Evolutionary conservation across 148 eudicot species (phyloP), one percentile per base, ranked within the genome.

Genomic region (Vaccinium darrowii): DNA sequence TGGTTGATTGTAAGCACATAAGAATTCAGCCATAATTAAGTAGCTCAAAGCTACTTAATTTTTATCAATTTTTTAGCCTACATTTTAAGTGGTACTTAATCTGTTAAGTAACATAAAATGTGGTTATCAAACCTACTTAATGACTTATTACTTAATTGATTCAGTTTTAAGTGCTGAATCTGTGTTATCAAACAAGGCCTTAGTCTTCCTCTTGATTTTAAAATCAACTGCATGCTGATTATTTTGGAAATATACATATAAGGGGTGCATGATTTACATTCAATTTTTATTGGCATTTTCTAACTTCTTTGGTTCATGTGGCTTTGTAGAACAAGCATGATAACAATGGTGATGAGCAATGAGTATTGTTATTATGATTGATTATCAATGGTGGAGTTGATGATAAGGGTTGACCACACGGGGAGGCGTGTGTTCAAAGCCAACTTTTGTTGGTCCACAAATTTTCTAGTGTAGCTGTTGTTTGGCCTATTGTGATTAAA

Each of bases 381-480:
- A 63, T 63, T 27, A 67, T 25, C 36, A 72, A 72, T 15, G 39
- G 18, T 72, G 43, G 78, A 8, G 52, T 43, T 43, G 78, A 75
- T 43, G 53, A 75, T 5, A 13, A 69, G 39, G 18, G 39, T 69
- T 27, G 74, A 69, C 74, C 74, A 65, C 74, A 69, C 74, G 74
- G 74, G 74, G 43, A 69, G 23, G 52, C 54, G 79, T 76, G 53
- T 47, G 52, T 47, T 47, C 54, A 76, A 76, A 43, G 79, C 30
- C 79, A 76, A 76, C 79, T 76, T 75, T 21, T 47, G 19, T 76
- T 76, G 53, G 54, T 76, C 54, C 9, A 19, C 10, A 8, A 47
- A 7, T 47, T 47, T 27, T 47, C 25, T 25, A 75, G 47, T 9
- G 36, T 33, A 33, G 36, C 36, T 33, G 36, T 33, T 1, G 36